These are phyloP conservation scores for Rhodotorula taiwanensis DNA, from an alignment of 768 basidiomycete genomes.

Conservation along the genomic window DNA sequence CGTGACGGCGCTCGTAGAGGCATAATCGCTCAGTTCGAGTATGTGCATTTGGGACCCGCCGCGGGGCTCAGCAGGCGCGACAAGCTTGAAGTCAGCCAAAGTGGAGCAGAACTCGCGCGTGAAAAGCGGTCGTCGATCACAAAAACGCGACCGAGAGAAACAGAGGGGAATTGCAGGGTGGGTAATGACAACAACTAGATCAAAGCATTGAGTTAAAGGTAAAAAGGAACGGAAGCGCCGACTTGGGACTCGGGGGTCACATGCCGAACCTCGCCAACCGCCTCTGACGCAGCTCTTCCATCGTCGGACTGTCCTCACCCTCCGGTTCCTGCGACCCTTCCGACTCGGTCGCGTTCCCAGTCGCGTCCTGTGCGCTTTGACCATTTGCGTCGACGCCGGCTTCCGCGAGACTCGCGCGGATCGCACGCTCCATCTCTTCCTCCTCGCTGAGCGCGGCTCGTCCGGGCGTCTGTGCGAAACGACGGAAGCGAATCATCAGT, in stretches of 20 bases:
- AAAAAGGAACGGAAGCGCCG: background rate
- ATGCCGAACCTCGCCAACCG: constrained; percentile 31
- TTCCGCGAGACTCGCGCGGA: constrained; percentile 17
- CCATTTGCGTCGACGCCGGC: background rate
- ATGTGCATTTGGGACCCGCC: too few species aligned
- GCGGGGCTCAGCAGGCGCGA: too few species aligned
- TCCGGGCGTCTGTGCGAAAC: background rate
- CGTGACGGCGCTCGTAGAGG: background rate
- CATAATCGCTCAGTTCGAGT: background rate
- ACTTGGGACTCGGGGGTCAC: background rate
- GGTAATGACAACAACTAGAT: background rate
- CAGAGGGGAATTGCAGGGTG: background rate
- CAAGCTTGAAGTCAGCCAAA: too few species aligned
- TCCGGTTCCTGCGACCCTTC: constrained; percentile 5
- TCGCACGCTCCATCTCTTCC: constrained; percentile 14
- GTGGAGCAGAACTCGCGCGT: too few species aligned
- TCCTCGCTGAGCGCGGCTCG: constrained; percentile 14
- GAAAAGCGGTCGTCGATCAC: too few species aligned
- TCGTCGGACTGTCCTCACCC: constrained; percentile 28
- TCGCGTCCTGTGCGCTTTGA: background rate
- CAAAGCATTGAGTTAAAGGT: background rate
- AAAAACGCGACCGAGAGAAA: too few species aligned
- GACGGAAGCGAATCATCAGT: background rate
- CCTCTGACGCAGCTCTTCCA: constrained; percentile 27
- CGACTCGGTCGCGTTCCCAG: background rate